Percentiles rank a stretch among this genome's conserved stretches.
Conservation (phyloP, 768 basidiomycete species). For the Psilocybe tampanensis region DNA sequence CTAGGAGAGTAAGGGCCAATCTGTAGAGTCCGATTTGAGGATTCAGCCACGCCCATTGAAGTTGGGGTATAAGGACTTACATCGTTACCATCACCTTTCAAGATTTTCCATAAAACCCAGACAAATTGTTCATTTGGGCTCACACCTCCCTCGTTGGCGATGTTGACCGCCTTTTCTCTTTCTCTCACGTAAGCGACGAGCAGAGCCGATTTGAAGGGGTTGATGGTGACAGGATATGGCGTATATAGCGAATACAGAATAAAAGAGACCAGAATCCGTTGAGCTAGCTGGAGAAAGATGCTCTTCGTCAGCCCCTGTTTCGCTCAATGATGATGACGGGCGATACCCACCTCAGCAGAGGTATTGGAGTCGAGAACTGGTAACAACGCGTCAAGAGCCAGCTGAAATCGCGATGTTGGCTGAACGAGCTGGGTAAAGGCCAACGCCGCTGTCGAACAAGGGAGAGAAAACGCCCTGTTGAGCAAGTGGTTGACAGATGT, state of each 20-base stretch:
- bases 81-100: slow-evolving; percentile 82
- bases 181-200: slow-evolving; percentile 70
- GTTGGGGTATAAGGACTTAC: slow-evolving; percentile 40
- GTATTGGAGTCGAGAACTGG: slow-evolving; percentile 63
- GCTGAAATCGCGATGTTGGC: slow-evolving; percentile 76
- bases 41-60: not conserved
- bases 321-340: slow-evolving; percentile 10
- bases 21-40: slow-evolving; percentile 35
- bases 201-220: slow-evolving; percentile 79
- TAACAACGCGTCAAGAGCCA: slow-evolving; percentile 81
- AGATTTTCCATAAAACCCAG: slow-evolving; percentile 87
- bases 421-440: slow-evolving; percentile 78
- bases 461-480: slow-evolving; percentile 63
- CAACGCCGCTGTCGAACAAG: slow-evolving; percentile 77
- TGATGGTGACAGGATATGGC: slow-evolving; percentile 77
- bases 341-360: slow-evolving; percentile 53
- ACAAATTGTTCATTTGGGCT: slow-evolving; percentile 76
- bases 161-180: slow-evolving; percentile 57
- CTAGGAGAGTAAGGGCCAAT: slow-evolving; percentile 83
- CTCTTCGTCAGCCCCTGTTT: slow-evolving; percentile 11
- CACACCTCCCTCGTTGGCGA: slow-evolving; percentile 50
- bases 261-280: slow-evolving; percentile 78
- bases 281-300: slow-evolving; percentile 50
- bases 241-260: slow-evolving; percentile 81
- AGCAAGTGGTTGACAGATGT: slow-evolving; percentile 72